phyloP scores from a whole-genome alignment of 2,329 filamentous ascomycete species.

The Colletotrichum karsti region DNA sequence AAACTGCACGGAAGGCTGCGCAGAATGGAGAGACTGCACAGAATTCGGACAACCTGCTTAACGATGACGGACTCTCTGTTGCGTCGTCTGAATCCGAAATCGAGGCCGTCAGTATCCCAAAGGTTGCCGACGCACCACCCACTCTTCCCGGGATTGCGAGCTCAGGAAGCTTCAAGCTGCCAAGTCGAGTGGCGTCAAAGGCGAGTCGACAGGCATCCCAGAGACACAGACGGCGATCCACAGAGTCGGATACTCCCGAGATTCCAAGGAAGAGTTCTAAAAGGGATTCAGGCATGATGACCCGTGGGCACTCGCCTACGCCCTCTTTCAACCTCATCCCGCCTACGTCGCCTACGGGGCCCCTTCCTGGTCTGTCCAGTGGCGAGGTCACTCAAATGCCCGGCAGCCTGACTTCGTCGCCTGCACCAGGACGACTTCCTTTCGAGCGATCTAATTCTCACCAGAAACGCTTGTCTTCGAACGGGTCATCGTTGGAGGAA shows the following conservation, averaged over 20 bases:
- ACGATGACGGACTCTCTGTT: slow-evolving; percentile 54
- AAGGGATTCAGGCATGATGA: slow-evolving; percentile 56
- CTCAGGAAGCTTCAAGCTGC: slow-evolving; percentile 68
- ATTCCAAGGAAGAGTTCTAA: slow-evolving; percentile 80
- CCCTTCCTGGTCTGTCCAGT: slow-evolving; percentile 7
- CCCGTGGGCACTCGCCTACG: slow-evolving; percentile 39
- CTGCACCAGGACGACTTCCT: slow-evolving; percentile 47
- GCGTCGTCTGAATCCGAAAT: slow-evolving; percentile 48
- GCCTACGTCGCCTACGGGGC: slow-evolving; percentile 19
- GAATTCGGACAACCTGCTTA: slow-evolving; percentile 47
- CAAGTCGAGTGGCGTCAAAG: slow-evolving; percentile 69
- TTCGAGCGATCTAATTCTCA: slow-evolving; percentile 65
- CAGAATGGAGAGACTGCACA: not conserved
- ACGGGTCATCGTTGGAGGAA: slow-evolving; percentile 57
- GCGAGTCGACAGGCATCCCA: slow-evolving; percentile 53
- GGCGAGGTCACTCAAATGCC: not conserved
- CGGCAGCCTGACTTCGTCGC: slow-evolving; percentile 5
- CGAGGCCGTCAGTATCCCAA: slow-evolving; percentile 48
- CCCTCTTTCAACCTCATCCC: slow-evolving; percentile 45
- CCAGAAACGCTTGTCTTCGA: slow-evolving; percentile 57
- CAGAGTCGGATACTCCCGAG: slow-evolving; percentile 55
- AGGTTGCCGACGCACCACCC: slow-evolving; percentile 60
- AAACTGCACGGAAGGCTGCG: slow-evolving; percentile 34
- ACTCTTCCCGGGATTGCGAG: slow-evolving; percentile 68
- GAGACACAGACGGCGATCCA: slow-evolving; percentile 39